phyloP scores from a whole-genome alignment of 108 stramenopile species.

The Ochromonas danica region DNA sequence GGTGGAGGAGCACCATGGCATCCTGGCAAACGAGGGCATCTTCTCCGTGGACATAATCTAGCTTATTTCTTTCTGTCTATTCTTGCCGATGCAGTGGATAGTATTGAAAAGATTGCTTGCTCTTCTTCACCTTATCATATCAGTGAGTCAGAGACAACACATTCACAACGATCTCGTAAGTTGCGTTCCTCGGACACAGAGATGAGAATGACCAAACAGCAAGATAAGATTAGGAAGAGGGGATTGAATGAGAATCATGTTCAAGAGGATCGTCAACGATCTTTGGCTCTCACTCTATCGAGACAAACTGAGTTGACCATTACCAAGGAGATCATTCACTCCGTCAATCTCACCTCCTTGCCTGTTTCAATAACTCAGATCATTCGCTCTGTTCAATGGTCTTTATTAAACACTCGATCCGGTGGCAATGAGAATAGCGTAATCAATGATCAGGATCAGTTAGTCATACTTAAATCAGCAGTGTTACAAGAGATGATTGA shows the following conservation, averaged over 20 bases:
- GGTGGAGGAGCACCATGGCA: slow-evolving; percentile 31
- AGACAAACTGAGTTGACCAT: too few relatives aligned
- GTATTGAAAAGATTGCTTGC: background rate
- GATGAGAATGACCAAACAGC: too few relatives aligned
- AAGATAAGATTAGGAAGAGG: too few relatives aligned
- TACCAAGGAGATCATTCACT: too few relatives aligned
- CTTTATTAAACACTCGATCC: background rate
- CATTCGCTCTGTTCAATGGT: background rate
- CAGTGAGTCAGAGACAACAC: background rate
- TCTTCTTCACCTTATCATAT: background rate
- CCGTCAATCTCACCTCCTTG: background rate
- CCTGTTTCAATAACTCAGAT: background rate
- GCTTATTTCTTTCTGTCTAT: slow-evolving; percentile 28
- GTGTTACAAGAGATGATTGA: background rate
- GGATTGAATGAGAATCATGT: background rate
- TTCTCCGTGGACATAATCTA: background rate
- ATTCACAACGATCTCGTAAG: background rate
- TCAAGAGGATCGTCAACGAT: background rate
- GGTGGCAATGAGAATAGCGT: background rate
- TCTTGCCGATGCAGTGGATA: background rate
- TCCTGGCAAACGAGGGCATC: slow-evolving; percentile 27
- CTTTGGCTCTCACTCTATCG: too few relatives aligned
- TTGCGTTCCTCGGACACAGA: background rate
- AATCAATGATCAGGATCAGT: background rate
- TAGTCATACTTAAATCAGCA: background rate